phyloP scores from a whole-genome alignment of 208 protist genomes.

The Acanthamoeba healyi region DNA sequence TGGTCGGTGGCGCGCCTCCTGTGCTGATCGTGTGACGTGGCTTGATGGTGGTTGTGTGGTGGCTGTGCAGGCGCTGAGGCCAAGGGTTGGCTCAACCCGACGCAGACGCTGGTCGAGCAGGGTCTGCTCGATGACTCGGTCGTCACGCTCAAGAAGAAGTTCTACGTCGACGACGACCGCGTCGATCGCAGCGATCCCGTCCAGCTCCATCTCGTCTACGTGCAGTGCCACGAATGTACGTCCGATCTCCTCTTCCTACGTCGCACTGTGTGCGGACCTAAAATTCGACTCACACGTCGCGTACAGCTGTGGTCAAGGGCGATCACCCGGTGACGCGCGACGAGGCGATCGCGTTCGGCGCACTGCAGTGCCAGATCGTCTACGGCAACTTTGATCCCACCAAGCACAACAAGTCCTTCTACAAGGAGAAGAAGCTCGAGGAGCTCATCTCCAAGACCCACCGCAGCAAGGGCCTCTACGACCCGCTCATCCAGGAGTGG shows the following conservation, averaged over 20 bases:
- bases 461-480: slow-evolving; percentile 81
- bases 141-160: slow-evolving; percentile 89
- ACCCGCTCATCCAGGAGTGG: slow-evolving; percentile 83
- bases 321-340: slow-evolving; percentile 86
- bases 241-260: background rate
- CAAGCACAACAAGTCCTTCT: slow-evolving; percentile 83
- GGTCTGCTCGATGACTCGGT: slow-evolving; percentile 84
- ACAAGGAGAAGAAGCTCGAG: slow-evolving; percentile 80
- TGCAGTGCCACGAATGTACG: slow-evolving; percentile 80
- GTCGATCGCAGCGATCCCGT: slow-evolving; percentile 89
- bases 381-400: slow-evolving; percentile 85
- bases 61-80: slow-evolving; percentile 12
- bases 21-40: too few species aligned
- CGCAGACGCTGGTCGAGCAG: slow-evolving; percentile 87
- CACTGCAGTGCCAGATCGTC: slow-evolving; percentile 88
- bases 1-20: too few species aligned
- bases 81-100: slow-evolving; percentile 87
- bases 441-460: slow-evolving; percentile 85
- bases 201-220: slow-evolving; percentile 89
- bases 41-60: background rate
- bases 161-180: slow-evolving; percentile 90
- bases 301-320: slow-evolving; percentile 61
- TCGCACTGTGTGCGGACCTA: background rate
- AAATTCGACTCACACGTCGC: background rate
- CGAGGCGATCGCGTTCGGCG: slow-evolving; percentile 87